These are phyloP conservation scores for Naganishia vaughanmartiniae DNA, from an alignment of 768 basidiomycete genomes.

Conservation along the genomic window DNA sequence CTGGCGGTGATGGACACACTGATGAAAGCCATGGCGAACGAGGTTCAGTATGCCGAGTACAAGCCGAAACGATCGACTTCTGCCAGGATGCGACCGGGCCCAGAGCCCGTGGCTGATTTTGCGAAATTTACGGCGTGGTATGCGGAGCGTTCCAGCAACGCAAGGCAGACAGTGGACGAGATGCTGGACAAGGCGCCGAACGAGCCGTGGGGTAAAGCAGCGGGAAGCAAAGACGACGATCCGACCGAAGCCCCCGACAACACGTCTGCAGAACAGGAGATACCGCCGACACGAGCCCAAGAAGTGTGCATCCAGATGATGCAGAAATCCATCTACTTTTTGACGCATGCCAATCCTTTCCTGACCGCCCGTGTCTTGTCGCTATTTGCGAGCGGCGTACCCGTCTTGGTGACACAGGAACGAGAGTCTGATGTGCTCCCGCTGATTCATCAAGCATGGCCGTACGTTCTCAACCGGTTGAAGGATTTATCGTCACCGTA, in stretches of 20 bases:
- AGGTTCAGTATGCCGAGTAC: constrained; percentile 29
- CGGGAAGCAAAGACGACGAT: constrained; percentile 34
- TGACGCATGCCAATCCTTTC: constrained; percentile 81
- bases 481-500: constrained; percentile 61
- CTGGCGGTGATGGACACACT: constrained; percentile 84
- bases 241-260: constrained; percentile 42
- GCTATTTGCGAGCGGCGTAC: constrained; percentile 70
- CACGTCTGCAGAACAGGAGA: constrained; percentile 53
- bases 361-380: constrained; percentile 79
- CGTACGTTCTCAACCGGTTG: constrained; percentile 83
- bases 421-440: constrained; percentile 72
- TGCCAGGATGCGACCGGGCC: constrained; percentile 29
- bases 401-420: constrained; percentile 57
- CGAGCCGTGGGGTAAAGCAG: constrained; percentile 35
- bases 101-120: constrained; percentile 41
- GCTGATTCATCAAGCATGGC: constrained; percentile 85
- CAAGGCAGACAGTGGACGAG: constrained; percentile 36
- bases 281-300: constrained; percentile 67
- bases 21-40: constrained; percentile 67
- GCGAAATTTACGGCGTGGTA: constrained; percentile 66
- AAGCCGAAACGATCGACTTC: constrained; percentile 16
- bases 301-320: constrained; percentile 78
- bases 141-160: constrained; percentile 39
- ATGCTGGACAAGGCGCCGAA: constrained; percentile 47
- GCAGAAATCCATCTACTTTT: constrained; percentile 78